Base-by-base conservation (phyloP, 2,329 filamentous ascomycete species). In the Penicillium sp. region DNA sequence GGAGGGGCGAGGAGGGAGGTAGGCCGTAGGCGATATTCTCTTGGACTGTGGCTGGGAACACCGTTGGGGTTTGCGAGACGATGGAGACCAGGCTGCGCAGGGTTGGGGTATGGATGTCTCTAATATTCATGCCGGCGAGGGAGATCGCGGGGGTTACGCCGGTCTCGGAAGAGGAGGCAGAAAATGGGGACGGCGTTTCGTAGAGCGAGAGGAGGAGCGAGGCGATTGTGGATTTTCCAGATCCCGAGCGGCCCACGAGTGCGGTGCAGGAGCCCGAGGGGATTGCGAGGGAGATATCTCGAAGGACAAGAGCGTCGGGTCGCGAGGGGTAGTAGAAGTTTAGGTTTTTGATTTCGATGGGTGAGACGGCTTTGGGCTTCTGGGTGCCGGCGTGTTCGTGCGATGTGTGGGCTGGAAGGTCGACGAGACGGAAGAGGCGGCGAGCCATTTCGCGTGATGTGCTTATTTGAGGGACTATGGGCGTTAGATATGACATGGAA, bases 221-320 rank as follows among this genome's bases (percentile, higher is more conserved):
- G 0, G 90, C 84, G 41, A 97, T 83, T 0, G 94, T 97, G 15
- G 90, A 93, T 78, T 99, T 98, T 1, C 95, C 94, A n/a, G 90
- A 91, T 0, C 95, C 94, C 0, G 93, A 97, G 0, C 86, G 80
- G 1, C 94, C 93, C 2, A 96, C 92, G 21, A 98, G 87, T 2
- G 91, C 92, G 0, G 89, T 89, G 67, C 87, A 91, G 4, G 85
- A 87, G 23, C 89, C 88, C 0, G 84, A 75, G 1, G 81, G 73
- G 56, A 97, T 85, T 0, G 77, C 79, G 7, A 97, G 79, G n/a
- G 82, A 87, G n/a, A 96, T 74, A 23, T 86, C 80, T 9, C 82
- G 81, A 2, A 97, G 80, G 0, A 92, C 85, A 0, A 73, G 71
- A 0, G 79, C 79, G 1, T 80, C 74, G 0, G 83, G 82, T 0